Percentiles rank a stretch among this genome's conserved stretches.
phyloP scores from a whole-genome alignment of 352 stramenopile genomes.

The Phytophthora europaea region DNA sequence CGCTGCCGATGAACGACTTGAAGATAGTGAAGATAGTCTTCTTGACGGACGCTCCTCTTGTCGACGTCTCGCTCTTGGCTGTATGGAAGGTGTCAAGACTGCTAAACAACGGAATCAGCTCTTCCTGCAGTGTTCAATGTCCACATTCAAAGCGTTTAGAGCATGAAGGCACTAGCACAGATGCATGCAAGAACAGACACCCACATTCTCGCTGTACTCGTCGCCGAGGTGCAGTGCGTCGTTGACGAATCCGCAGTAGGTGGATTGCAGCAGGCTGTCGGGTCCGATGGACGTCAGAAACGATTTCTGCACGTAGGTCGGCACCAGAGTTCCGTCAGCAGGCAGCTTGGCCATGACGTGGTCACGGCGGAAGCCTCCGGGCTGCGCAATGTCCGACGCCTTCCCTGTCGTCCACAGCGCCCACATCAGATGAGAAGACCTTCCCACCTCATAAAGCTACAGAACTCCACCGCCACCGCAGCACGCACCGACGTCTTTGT shows the following conservation, averaged over 20 bases:
- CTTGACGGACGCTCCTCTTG: constrained; percentile 36
- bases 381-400: constrained; percentile 54
- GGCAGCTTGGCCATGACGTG: constrained; percentile 50
- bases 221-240: constrained; percentile 52
- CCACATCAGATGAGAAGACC: not conserved
- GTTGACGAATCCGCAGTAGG: constrained; percentile 54
- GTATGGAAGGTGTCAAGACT: constrained; percentile 13
- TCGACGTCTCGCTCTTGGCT: constrained; percentile 27
- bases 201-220: constrained; percentile 47
- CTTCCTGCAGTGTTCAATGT: constrained; percentile 12
- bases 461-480: not conserved
- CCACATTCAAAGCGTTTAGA: not conserved
- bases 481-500: constrained; percentile 57
- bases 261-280: constrained; percentile 45
- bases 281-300: constrained; percentile 50
- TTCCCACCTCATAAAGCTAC: too few relatives aligned
- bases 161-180: not conserved
- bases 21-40: constrained; percentile 76
- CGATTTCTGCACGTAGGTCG: constrained; percentile 43
- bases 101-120: constrained; percentile 31
- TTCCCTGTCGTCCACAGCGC: constrained; percentile 31
- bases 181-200: not conserved
- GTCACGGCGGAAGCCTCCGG: constrained; percentile 58
- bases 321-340: constrained; percentile 17
- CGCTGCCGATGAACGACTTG: constrained; percentile 76